Evolutionary conservation across 345 rosid species (phyloP), one percentile per base, ranked within the genome.

Genomic region (Litchi chinensis): DNA sequence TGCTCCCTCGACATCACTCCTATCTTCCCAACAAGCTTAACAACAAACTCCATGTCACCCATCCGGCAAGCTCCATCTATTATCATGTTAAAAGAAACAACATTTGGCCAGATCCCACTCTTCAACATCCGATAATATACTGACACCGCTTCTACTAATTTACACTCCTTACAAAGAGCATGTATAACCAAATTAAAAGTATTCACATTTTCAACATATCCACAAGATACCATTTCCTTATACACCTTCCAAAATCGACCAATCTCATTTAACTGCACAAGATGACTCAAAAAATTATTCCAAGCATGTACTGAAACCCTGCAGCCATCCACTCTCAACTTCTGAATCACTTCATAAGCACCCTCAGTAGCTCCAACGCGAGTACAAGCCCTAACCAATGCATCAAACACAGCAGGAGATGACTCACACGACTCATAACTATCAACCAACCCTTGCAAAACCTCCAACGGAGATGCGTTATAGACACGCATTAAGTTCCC

Each of bases 1-100:
- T 8, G 79, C 40, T 46, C 74, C 6, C 73, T 77, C 0, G 93
- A 88, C 90, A 91, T 86, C 5, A 77, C 62, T 86, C 86, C 80
- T 87, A 91, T 86, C 82, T 87, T 91, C 77, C 71, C 65, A 22
- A 83, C 52, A 21, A 90, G 84, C 80, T 71, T 73, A 81, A 84
- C 72, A 56, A 91, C 88, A 11, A 87, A 79, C 32, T 64, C 79
- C 87, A 90, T 79, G 64, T 83, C 87, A 8, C 85, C 87, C 1
- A 59, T 74, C 83, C 79, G 83, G 74, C 87, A 87, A 82, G 91
- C 89, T 80, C 87, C 92, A 88, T 89, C 89, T 21, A 93, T 86
- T 15, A 91, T 90, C 92, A 91, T 84, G 72, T 90, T 93, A 79
- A 89, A 88, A 75, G 90, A 87, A 80, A 91, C 90, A 86, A 86